Conservation (phyloP, 2,329 filamentous ascomycete species). For the Nectriaceae sp. region DNA sequence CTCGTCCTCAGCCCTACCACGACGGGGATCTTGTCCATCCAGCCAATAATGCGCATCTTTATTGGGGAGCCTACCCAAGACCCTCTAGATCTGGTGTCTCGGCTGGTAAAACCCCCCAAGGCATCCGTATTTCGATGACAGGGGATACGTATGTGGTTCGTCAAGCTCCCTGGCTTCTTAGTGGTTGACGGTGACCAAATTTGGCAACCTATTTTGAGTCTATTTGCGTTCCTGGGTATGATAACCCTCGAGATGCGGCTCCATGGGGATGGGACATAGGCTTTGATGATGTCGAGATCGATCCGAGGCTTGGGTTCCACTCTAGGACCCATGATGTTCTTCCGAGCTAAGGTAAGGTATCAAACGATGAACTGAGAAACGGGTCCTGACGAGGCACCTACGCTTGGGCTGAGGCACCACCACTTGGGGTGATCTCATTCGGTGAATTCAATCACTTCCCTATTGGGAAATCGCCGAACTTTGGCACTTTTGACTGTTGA, state of each 20-base stretch:
- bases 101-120: constrained; percentile 23
- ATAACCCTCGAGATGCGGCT: too few species aligned
- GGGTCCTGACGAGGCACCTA: not conserved
- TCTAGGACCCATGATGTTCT: too few species aligned
- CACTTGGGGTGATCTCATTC: not conserved
- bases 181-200: not conserved
- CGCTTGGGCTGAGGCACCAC: too few species aligned
- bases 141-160: constrained; percentile 26
- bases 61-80: constrained; percentile 30
- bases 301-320: too few species aligned
- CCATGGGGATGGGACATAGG: too few species aligned
- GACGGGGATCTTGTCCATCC: constrained; percentile 7
- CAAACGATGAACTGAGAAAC: not conserved
- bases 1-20: constrained; percentile 17
- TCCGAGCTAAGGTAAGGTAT: not conserved
- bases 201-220: not conserved
- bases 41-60: constrained; percentile 27
- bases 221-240: not conserved
- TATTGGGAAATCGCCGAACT: too few species aligned
- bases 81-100: constrained; percentile 12
- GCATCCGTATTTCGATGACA: constrained; percentile 29
- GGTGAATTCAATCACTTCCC: not conserved
- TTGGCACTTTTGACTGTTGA: too few species aligned
- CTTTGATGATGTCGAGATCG: too few species aligned
- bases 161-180: not conserved